These are phyloP conservation scores for Suillus americanus DNA, from an alignment of 768 basidiomycete genomes.

Conservation along the genomic window DNA sequence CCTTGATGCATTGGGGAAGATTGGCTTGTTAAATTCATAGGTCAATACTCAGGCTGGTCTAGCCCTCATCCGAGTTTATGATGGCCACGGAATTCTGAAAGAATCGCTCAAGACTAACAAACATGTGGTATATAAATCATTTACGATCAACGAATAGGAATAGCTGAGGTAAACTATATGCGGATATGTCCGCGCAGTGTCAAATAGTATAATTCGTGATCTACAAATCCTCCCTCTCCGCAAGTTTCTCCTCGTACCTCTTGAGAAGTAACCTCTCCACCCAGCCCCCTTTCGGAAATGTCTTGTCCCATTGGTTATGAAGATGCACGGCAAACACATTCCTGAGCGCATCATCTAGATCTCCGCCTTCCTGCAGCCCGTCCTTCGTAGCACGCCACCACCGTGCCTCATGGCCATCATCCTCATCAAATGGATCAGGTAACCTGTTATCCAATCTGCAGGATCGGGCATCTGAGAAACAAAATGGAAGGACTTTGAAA, in stretches of 20 bases:
- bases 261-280: conserved; percentile 74
- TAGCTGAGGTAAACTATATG: not conserved
- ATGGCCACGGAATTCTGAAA: not conserved
- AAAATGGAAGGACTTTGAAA: conserved; percentile 92
- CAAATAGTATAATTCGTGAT: not conserved
- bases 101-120: not conserved
- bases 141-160: not conserved
- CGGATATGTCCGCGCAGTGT: not conserved
- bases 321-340: conserved; percentile 87
- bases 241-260: conserved; percentile 46
- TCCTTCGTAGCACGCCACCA: not conserved
- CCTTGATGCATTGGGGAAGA: not conserved
- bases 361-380: conserved; percentile 62
- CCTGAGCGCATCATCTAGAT: conserved; percentile 57
- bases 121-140: not conserved
- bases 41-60: not conserved
- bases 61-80: not conserved
- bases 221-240: not conserved
- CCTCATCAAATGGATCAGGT: conserved; percentile 76
- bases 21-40: not conserved
- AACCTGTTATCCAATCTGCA: conserved; percentile 92
- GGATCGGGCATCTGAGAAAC: conserved; percentile 88
- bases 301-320: conserved; percentile 94
- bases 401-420: conserved; percentile 4
- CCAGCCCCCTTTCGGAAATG: conserved; percentile 82